Evolutionary conservation across 306 rosid genomes (phyloP), one percentile per base, ranked within the genome.

Genomic region (Castanopsis chinensis): DNA sequence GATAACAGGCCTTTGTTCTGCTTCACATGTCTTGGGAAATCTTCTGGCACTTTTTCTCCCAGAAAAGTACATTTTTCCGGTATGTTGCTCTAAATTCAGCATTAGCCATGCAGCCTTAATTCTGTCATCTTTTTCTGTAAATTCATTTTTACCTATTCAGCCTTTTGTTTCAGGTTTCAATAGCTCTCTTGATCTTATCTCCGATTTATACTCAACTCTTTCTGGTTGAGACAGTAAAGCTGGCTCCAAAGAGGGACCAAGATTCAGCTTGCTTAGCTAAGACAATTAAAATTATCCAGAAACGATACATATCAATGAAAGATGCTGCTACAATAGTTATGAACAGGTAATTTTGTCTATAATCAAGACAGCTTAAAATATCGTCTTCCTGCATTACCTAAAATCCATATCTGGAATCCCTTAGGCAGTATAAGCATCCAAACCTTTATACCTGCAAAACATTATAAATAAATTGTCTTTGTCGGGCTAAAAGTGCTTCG

Each of bases 181-280:
- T 88, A 70, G 84, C 41, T 21, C 87, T 93, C 18, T 71, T 93
- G 89, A 87, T 78, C 67, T 80, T 86, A 68, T 83, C 93, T 79
- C 87, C 92, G 8, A 63, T 86, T 58, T 93, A 93, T 74, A 86
- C 91, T 90, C 83, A 88, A 80, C 21, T 93, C 71, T 93, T 93
- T 88, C 84, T 88, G 33, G 69, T 28, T 5, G 97, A 91, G 81
- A 89, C 97, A 0, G 83, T 87, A 49, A 52, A 8, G 74, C 61
- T 60, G 25, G 18, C 87, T 58, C 85, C 90, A 0, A 77, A 15
- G 57, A 75, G 49, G n/a, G 76, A 86, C 59, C 81, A 20, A 23
- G 83, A 77, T 45, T 75, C 77, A 2, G 80, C 86, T 68, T 86
- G 80, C 60, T 87, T 89, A 73, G 27, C 88, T 20, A 88, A 85